phyloP scores from a whole-genome alignment of 2,329 filamentous ascomycete species.

The Graphilbum sp. region DNA sequence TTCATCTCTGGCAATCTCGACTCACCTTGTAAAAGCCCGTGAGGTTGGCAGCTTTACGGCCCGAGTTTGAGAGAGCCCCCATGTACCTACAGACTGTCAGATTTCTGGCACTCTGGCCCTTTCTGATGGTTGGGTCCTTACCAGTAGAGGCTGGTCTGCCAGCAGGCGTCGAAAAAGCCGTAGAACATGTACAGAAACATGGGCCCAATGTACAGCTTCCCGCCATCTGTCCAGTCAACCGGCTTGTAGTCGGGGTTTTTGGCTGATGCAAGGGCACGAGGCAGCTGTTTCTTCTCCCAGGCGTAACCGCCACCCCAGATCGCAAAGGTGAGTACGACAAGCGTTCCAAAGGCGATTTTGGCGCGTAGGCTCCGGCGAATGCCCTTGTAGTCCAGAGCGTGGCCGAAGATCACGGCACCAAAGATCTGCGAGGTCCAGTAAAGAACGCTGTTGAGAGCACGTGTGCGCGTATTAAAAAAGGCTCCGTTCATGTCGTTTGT shows the following conservation, averaged over 20 bases:
- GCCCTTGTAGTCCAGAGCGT: slow-evolving; percentile 43
- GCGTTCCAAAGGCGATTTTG: slow-evolving; percentile 40
- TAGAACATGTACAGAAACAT: slow-evolving; percentile 89
- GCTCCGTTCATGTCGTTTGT: slow-evolving; percentile 51
- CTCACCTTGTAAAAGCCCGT: slow-evolving; percentile 29
- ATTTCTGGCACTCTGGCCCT: background rate
- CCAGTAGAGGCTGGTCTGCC: slow-evolving; percentile 90
- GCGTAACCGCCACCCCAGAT: slow-evolving; percentile 75
- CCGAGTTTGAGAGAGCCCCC: slow-evolving; percentile 83
- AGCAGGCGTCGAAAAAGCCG: slow-evolving; percentile 75
- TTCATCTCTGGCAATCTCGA: background rate
- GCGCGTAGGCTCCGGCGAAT: slow-evolving; percentile 52
- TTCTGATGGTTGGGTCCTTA: slow-evolving; percentile 19
- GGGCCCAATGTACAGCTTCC: slow-evolving; percentile 47
- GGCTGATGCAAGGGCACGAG: slow-evolving; percentile 22
- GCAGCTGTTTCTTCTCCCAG: slow-evolving; percentile 49
- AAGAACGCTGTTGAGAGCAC: slow-evolving; percentile 58
- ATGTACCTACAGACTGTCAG: slow-evolving; percentile 47
- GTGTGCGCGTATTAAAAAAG: slow-evolving; percentile 57
- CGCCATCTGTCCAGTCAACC: slow-evolving; percentile 49
- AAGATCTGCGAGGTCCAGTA: slow-evolving; percentile 70
- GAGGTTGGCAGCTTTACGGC: slow-evolving; percentile 81
- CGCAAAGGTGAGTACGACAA: slow-evolving; percentile 56
- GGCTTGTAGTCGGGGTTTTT: slow-evolving; percentile 10
- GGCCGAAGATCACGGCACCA: slow-evolving; percentile 58